phyloP scores from a whole-genome alignment of 1,284 basidiomycete genomes.

The Tylopilus orsonianus region DNA sequence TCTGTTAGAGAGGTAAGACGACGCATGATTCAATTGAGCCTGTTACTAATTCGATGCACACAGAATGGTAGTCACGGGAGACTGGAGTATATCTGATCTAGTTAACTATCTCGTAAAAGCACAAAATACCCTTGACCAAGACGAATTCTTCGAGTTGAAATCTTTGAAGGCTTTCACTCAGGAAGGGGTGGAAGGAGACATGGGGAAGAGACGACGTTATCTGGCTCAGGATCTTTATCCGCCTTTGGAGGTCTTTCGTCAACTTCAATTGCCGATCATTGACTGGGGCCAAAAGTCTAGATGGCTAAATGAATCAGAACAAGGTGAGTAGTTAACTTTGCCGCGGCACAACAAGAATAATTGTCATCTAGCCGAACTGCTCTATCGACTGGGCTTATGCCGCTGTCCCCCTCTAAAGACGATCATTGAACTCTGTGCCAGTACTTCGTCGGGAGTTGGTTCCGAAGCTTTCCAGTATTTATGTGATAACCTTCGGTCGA shows the following conservation, averaged over 20 bases:
- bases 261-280: constrained; percentile 16
- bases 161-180: constrained; percentile 29
- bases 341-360: neutral
- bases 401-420: constrained; percentile 67
- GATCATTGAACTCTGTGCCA: constrained; percentile 63
- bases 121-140: constrained; percentile 58
- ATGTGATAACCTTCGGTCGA: constrained; percentile 59
- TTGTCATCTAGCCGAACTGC: constrained; percentile 40
- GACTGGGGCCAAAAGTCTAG: constrained; percentile 32
- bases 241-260: constrained; percentile 6
- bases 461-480: constrained; percentile 70
- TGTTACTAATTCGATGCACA: too few species aligned
- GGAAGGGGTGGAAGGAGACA: constrained; percentile 5
- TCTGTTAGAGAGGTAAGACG: too few species aligned
- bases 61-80: too few species aligned
- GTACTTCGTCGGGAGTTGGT: constrained; percentile 42
- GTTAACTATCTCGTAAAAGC: constrained; percentile 84
- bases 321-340: constrained; percentile 49
- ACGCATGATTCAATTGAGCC: too few species aligned
- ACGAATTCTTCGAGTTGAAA: constrained; percentile 70
- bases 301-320: constrained; percentile 55
- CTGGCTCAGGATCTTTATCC: constrained; percentile 14
- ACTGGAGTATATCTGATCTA: too few species aligned
- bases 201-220: neutral
- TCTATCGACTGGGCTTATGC: constrained; percentile 75